A percentile compares a stretch with the other conserved stretches of the same genome.
These are phyloP conservation scores for Phyllostachys edulis DNA, from an alignment of 176 grass and related monocot species.

Conservation along the genomic window DNA sequence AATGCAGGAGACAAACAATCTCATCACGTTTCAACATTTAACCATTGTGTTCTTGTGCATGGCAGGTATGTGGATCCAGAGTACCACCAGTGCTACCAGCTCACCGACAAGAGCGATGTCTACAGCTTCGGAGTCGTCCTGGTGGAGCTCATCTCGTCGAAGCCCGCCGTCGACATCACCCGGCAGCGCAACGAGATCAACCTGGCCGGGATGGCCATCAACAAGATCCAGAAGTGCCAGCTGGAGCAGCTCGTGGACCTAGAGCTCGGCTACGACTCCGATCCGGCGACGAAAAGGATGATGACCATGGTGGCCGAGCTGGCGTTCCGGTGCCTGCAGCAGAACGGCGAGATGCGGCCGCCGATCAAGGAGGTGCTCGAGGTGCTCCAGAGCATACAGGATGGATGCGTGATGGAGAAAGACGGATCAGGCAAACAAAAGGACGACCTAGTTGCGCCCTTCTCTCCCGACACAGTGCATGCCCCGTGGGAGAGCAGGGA, in stretches of 20 bases:
- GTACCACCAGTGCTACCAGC: conserved; percentile 91
- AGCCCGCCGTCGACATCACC: conserved; percentile 73
- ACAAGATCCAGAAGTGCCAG: conserved; percentile 67
- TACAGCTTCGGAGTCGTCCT: conserved; percentile 91
- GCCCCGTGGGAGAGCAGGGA: conserved; percentile 56
- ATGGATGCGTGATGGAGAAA: conserved; percentile 12
- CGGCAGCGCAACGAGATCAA: conserved; percentile 78
- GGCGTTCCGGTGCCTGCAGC: conserved; percentile 90
- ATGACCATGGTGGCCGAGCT: conserved; percentile 92
- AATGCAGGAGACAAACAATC: background rate
- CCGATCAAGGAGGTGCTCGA: conserved; percentile 81
- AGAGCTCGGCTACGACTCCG: conserved; percentile 52
- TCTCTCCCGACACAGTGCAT: conserved; percentile 62
- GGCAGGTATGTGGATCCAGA: conserved; percentile 80
- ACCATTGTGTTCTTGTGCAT: background rate
- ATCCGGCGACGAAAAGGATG: conserved; percentile 59
- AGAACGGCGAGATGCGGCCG: conserved; percentile 83
- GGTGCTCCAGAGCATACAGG: conserved; percentile 59
- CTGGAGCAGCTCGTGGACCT: conserved; percentile 75
- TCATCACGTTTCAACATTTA: background rate
- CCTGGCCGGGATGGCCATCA: conserved; percentile 81
- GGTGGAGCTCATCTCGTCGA: conserved; percentile 89
- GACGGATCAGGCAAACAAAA: conserved; percentile 40
- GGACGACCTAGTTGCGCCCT: conserved; percentile 2
- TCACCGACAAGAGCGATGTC: conserved; percentile 88